Evolutionary conservation across 2,329 filamentous ascomycete species (phyloP).

Genomic region (Aspergillus sp.): DNA sequence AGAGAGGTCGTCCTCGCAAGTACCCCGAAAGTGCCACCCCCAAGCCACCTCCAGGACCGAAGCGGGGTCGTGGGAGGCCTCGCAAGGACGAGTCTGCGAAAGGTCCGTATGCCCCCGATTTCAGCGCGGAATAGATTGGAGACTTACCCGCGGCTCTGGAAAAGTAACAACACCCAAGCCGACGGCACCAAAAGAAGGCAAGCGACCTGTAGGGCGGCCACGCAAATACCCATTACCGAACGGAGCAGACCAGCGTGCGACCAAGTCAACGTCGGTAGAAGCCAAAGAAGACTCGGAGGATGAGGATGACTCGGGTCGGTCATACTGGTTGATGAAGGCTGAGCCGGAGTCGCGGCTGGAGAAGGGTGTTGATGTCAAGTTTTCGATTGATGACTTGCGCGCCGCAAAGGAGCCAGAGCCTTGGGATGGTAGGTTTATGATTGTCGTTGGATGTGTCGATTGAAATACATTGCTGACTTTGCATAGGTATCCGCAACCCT

Average conservation of each 20-base stretch:
- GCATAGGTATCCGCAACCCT: conserved; percentile 39
- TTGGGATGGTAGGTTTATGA: conserved; percentile 68
- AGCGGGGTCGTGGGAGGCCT: conserved; percentile 28
- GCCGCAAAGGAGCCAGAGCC: conserved; percentile 69
- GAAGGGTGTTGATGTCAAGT: conserved; percentile 81
- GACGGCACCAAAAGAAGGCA: conserved; percentile 12
- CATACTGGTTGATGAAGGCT: conserved; percentile 78
- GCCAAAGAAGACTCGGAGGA: conserved; percentile 9
- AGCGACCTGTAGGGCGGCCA: conserved; percentile 17
- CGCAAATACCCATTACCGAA: conserved; percentile 15
- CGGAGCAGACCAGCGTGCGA: conserved; percentile 8
- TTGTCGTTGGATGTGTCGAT: conserved; percentile 13
- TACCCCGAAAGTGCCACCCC: conserved; percentile 18
- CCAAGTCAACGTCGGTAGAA: conserved; percentile 11
- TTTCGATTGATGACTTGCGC: conserved; percentile 85
- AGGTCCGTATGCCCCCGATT: conserved; percentile 3
- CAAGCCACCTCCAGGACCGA: conserved; percentile 21
- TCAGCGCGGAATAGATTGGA: not conserved
- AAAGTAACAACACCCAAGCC: not conserved
- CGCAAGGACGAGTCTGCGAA: conserved; percentile 18
- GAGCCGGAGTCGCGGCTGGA: conserved; percentile 82
- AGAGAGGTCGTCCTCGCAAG: conserved; percentile 30
- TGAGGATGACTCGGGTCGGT: conserved; percentile 20
- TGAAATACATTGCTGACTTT: not conserved
- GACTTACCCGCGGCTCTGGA: not conserved